Conservation (phyloP, 441 rosid genomes). For the Populus hybrid region DNA sequence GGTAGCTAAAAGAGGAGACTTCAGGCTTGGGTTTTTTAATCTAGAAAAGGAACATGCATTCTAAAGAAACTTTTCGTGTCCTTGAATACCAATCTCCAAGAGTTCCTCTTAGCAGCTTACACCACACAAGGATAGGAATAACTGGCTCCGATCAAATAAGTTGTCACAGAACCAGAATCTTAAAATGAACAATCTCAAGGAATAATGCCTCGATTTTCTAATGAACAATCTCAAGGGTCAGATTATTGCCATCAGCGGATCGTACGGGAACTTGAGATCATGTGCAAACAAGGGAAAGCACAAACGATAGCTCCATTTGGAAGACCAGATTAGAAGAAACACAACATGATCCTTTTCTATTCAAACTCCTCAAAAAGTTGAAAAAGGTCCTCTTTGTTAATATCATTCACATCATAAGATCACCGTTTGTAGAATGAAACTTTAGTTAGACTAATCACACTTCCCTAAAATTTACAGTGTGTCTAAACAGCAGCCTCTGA, state of each 20-base stretch:
- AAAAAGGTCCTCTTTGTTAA: conserved; percentile 29
- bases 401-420: conserved; percentile 24
- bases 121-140: conserved; percentile 2
- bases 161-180: background rate
- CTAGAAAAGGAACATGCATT: background rate
- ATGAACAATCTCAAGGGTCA: background rate
- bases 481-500: conserved; percentile 15
- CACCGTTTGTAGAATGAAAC: conserved; percentile 3
- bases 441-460: conserved; percentile 33
- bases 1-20: background rate
- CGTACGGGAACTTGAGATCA: conserved; percentile 7
- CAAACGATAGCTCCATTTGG: conserved; percentile 6
- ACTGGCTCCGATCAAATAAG: background rate
- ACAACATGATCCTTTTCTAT: conserved; percentile 7
- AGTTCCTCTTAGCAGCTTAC: conserved; percentile 18
- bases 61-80: conserved; percentile 9
- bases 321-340: conserved; percentile 9
- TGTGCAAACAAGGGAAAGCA: background rate
- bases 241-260: background rate
- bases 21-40: background rate
- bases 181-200: background rate
- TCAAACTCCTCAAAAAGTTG: conserved; percentile 16
- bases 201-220: too few relatives aligned
- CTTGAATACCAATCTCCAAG: background rate
- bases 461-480: conserved; percentile 35